Evolutionary conservation across 306 rosid genomes (phyloP).

Genomic region (Comarum palustre): DNA sequence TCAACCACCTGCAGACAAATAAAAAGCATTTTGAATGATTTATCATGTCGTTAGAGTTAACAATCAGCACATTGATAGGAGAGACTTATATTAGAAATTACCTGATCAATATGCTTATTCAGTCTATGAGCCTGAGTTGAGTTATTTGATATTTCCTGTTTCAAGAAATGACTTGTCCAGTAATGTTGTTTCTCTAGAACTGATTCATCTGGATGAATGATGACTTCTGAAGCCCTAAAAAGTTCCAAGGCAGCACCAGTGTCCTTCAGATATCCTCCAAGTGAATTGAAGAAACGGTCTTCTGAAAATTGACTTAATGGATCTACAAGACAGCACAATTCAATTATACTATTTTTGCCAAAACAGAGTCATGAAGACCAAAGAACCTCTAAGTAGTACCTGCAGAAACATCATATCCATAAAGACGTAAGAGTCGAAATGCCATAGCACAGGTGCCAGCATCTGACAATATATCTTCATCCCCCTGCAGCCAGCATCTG

Average conservation of each 20-base stretch:
- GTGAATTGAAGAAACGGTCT: conserved; percentile 53
- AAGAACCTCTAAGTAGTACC: conserved; percentile 32
- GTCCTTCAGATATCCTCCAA: conserved; percentile 73
- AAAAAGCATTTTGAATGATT: conserved; percentile 20
- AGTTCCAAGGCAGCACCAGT: conserved; percentile 56
- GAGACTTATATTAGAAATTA: conserved; percentile 18
- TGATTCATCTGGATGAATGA: conserved; percentile 56
- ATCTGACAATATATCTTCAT: conserved; percentile 62
- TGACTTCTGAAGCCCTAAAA: conserved; percentile 66
- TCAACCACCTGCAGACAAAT: conserved; percentile 44
- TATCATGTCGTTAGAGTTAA: neutral
- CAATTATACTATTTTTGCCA: neutral
- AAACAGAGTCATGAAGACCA: conserved; percentile 17
- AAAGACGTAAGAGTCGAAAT: conserved; percentile 58
- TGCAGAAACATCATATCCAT: conserved; percentile 76
- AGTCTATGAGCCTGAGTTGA: conserved; percentile 27
- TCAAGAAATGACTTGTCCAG: conserved; percentile 58
- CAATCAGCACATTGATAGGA: conserved; percentile 6
- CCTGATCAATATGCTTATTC: conserved; percentile 48
- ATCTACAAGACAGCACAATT: conserved; percentile 43
- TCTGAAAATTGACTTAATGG: conserved; percentile 56
- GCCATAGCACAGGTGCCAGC: conserved; percentile 74
- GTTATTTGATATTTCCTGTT: conserved; percentile 29
- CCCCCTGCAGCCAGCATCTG: conserved; percentile 65
- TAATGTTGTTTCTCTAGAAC: conserved; percentile 47